phyloP scores from a whole-genome alignment of 306 rosid species.

The Styphnolobium japonicum region DNA sequence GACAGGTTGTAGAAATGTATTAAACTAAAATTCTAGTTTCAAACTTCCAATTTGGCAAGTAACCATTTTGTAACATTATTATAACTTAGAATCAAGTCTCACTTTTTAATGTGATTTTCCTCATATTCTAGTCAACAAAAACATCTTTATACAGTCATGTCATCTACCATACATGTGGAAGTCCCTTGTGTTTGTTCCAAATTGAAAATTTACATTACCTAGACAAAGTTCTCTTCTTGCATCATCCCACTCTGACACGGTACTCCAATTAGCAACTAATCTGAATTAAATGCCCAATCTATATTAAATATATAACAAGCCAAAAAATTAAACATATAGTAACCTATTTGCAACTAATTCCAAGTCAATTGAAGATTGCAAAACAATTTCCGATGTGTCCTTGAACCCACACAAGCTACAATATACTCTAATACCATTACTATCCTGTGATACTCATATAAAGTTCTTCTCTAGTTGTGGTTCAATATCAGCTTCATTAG shows the following conservation, averaged over 20 bases:
- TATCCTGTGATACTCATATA: neutral
- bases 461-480: slow-evolving; percentile 10
- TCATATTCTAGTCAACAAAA: slow-evolving; percentile 21
- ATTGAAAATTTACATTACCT: neutral
- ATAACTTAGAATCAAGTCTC: neutral
- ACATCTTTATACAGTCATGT: neutral
- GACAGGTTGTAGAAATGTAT: neutral
- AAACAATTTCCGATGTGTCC: slow-evolving; percentile 27
- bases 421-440: neutral
- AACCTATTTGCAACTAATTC: neutral
- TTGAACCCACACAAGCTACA: slow-evolving; percentile 7
- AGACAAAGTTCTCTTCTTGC: neutral
- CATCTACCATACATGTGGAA: neutral
- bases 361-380: neutral
- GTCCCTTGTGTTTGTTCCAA: neutral
- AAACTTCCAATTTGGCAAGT: slow-evolving; percentile 12
- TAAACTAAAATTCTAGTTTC: neutral
- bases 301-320: neutral
- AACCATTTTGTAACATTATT: slow-evolving; percentile 7
- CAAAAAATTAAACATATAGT: too few species aligned
- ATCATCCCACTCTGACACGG: slow-evolving; percentile 30
- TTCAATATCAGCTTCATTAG: neutral
- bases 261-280: neutral
- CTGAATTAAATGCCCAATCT: too few species aligned
- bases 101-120: neutral